A percentile compares a stretch with the other conserved stretches of the same genome.
Conservation (phyloP, 176 grass and related monocot genomes). For the Oropetium thomaeum region DNA sequence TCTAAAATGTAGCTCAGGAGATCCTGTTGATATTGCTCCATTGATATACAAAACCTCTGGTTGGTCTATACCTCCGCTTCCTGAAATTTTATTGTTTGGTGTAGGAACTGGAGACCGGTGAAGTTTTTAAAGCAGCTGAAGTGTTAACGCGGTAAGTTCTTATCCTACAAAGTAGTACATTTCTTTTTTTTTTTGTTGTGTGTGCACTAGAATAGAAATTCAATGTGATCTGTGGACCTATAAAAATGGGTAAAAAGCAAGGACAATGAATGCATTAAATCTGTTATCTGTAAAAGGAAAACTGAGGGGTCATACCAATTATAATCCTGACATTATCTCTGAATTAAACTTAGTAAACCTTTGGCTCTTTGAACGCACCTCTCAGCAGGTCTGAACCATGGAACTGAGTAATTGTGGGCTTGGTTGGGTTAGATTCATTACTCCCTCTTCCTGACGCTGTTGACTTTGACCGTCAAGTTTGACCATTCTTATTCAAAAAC, state of each 20-base stretch:
- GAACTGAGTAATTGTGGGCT: neutral
- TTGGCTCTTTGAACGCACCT: neutral
- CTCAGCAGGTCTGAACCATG: neutral
- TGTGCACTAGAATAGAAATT: neutral
- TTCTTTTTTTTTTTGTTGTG: conserved; percentile 4
- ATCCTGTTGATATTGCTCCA: conserved; percentile 8
- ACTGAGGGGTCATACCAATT: neutral
- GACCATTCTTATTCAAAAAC: no score
- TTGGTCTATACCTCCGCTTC: conserved; percentile 13
- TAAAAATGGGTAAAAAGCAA: neutral
- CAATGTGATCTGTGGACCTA: neutral
- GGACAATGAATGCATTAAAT: neutral
- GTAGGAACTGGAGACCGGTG: conserved; percentile 74
- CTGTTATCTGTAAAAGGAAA: neutral
- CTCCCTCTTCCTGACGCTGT: no score
- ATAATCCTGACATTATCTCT: neutral
- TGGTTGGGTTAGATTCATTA: conserved; percentile 19
- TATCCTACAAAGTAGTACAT: conserved; percentile 21
- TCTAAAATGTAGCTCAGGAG: neutral
- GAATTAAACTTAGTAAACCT: neutral
- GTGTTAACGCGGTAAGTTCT: conserved; percentile 57
- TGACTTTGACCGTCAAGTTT: no score
- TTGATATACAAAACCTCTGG: conserved; percentile 27
- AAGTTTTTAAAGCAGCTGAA: conserved; percentile 85
- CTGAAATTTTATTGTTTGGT: conserved; percentile 28